Evolutionary conservation across 768 basidiomycete species (phyloP).

Genomic region (Fibroporia radiculosa): DNA sequence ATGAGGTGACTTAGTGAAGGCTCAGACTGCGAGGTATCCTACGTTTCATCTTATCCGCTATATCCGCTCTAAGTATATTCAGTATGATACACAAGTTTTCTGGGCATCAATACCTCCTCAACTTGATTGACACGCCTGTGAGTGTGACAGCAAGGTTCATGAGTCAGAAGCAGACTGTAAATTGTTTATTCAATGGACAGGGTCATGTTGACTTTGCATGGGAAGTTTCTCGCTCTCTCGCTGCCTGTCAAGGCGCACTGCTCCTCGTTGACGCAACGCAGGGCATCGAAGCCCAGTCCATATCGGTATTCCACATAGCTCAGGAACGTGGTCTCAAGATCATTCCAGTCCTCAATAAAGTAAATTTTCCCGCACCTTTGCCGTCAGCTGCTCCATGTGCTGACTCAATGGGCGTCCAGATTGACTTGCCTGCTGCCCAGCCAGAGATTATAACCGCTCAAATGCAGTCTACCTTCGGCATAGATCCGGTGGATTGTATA

Average conservation of each 20-base stretch:
- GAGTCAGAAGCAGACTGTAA: background rate
- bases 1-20: constrained; percentile 61
- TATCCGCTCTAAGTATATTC: constrained; percentile 4
- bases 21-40: constrained; percentile 80
- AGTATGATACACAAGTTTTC: constrained; percentile 73
- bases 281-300: constrained; percentile 95
- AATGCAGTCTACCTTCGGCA: constrained; percentile 76
- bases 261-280: constrained; percentile 91
- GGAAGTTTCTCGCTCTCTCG: constrained; percentile 89
- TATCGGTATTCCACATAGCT: constrained; percentile 90
- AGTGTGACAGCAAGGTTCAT: constrained; percentile 14
- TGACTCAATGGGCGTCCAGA: no score
- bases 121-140: constrained; percentile 94
- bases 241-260: constrained; percentile 88
- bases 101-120: constrained; percentile 64
- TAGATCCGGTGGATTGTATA: constrained; percentile 66
- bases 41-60: background rate
- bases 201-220: constrained; percentile 98
- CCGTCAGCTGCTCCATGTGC: no score
- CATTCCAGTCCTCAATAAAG: constrained; percentile 92
- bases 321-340: constrained; percentile 73
- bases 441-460: constrained; percentile 75
- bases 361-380: constrained; percentile 18
- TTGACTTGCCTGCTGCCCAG: constrained; percentile 87
- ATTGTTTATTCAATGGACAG: constrained; percentile 25